Percentiles rank a stretch among this genome's conserved stretches.
Evolutionary conservation across 2,329 filamentous ascomycete species (phyloP).

Genomic region (Parafenestella ontariensis): DNA sequence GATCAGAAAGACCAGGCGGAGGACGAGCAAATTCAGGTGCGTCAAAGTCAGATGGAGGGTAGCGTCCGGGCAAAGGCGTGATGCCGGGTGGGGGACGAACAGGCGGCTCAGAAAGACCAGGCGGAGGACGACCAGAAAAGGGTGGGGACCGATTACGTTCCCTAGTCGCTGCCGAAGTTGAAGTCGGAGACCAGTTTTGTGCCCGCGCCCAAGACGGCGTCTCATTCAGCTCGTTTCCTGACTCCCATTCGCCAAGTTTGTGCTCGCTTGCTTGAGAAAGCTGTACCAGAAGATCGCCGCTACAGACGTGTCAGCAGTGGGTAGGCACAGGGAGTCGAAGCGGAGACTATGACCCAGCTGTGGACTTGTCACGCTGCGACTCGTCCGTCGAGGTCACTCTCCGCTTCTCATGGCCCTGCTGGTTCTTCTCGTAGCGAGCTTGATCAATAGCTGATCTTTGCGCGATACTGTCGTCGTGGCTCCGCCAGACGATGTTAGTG

Average conservation of each 20-base stretch:
- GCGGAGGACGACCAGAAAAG: not conserved
- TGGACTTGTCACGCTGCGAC: conserved; percentile 40
- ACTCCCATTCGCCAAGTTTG: no score
- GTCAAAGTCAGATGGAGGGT: not conserved
- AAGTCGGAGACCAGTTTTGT: not conserved
- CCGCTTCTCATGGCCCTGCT: conserved; percentile 53
- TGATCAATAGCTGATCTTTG: conserved; percentile 91
- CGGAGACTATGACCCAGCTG: conserved; percentile 28
- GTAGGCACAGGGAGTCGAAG: conserved; percentile 11
- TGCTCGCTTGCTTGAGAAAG: not conserved
- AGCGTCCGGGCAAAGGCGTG: not conserved
- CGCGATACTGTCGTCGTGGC: conserved; percentile 93
- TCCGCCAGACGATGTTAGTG: conserved; percentile 93
- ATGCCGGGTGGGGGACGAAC: not conserved
- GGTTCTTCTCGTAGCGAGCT: conserved; percentile 82
- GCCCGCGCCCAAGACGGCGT: not conserved
- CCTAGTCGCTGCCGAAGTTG: not conserved
- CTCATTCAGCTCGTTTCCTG: not conserved
- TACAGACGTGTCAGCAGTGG: conserved; percentile 7
- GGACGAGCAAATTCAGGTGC: not conserved
- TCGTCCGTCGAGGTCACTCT: conserved; percentile 50
- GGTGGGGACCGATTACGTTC: not conserved
- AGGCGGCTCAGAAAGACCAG: not conserved
- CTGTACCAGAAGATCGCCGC: not conserved
- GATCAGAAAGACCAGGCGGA: not conserved